Percentiles rank a stretch among this genome's conserved stretches.
These are phyloP conservation scores for Helotiales sp. DNA, from an alignment of 2,329 filamentous ascomycete species.

Conservation along the genomic window DNA sequence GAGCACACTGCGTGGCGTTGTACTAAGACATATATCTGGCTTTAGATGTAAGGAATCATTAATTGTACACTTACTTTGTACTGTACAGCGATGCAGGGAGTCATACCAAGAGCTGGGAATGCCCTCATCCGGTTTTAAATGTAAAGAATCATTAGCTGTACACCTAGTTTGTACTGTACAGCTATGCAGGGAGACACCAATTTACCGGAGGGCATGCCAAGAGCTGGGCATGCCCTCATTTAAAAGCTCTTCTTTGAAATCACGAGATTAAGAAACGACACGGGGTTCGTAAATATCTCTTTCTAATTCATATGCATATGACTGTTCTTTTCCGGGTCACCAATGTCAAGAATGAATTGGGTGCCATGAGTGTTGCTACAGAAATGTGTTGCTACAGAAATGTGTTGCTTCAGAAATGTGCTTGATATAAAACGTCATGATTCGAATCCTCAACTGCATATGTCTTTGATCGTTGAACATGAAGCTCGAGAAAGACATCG, in stretches of 20 bases:
- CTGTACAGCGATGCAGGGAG: too few species aligned
- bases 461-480: constrained; percentile 45
- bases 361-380: constrained; percentile 37
- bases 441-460: constrained; percentile 47
- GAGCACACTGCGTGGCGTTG: too few species aligned
- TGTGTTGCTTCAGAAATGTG: constrained; percentile 45
- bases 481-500: constrained; percentile 46
- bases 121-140: too few species aligned
- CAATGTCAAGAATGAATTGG: constrained; percentile 18
- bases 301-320: not conserved
- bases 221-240: constrained; percentile 35
- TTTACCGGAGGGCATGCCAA: too few species aligned
- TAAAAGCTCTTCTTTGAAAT: constrained; percentile 32
- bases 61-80: too few species aligned
- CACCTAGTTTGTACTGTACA: too few species aligned
- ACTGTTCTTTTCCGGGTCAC: constrained; percentile 13
- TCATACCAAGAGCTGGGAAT: too few species aligned
- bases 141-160: too few species aligned
- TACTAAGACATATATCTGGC: too few species aligned
- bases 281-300: constrained; percentile 13
- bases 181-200: too few species aligned
- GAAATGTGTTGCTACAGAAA: constrained; percentile 45
- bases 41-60: too few species aligned
- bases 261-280: constrained; percentile 24
- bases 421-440: constrained; percentile 45